These are phyloP conservation scores for Penicillium manginii DNA, from an alignment of 495 filamentous ascomycete genomes.

Conservation along the genomic window DNA sequence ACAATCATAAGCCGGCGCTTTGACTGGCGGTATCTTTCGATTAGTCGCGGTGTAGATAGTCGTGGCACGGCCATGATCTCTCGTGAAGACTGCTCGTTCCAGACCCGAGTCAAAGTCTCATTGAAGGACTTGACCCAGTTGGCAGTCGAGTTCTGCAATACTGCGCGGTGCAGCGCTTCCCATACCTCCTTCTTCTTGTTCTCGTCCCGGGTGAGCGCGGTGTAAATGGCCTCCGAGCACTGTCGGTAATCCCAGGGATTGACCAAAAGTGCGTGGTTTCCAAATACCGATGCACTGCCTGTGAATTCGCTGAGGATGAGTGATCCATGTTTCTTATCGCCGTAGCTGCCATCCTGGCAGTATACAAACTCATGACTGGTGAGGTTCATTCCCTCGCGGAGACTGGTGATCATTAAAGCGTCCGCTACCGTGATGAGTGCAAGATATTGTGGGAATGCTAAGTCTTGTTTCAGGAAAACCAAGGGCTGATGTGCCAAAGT, in stretches of 20 bases:
- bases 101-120: conserved; percentile 67
- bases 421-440: conserved; percentile 87
- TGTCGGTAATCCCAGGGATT: conserved; percentile 94
- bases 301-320: conserved; percentile 94
- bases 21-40: conserved; percentile 64
- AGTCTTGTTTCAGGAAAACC: conserved; percentile 94
- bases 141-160: conserved; percentile 77
- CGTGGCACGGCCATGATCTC: conserved; percentile 85
- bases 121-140: conserved; percentile 81
- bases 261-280: conserved; percentile 69
- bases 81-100: conserved; percentile 79
- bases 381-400: conserved; percentile 94
- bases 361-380: conserved; percentile 91
- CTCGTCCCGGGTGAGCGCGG: conserved; percentile 73
- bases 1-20: conserved; percentile 79
- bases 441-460: conserved; percentile 86
- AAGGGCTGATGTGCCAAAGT: conserved; percentile 87
- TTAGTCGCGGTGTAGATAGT: conserved; percentile 65
- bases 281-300: conserved; percentile 84
- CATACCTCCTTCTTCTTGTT: conserved; percentile 76
- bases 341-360: conserved; percentile 83
- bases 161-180: conserved; percentile 70
- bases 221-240: conserved; percentile 80
- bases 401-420: conserved; percentile 86
- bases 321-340: conserved; percentile 77